phyloP scores from a whole-genome alignment of 2,329 filamentous ascomycete species.

The Sphaerulina musiva region DNA sequence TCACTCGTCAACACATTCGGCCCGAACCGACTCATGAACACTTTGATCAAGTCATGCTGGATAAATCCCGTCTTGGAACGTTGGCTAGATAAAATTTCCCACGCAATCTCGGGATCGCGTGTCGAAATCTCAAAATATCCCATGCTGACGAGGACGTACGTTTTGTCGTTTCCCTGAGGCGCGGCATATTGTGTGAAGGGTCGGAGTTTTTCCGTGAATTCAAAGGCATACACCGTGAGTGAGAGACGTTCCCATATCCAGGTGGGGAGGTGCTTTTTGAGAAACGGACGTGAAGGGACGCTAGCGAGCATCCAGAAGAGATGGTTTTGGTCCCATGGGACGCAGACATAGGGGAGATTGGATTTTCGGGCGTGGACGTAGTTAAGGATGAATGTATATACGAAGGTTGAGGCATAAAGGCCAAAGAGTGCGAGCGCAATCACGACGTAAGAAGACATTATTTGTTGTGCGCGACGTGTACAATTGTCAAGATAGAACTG shows the following conservation, averaged over 20 bases:
- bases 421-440: constrained; percentile 15
- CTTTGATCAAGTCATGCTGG: constrained; percentile 16
- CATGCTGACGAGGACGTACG: constrained; percentile 22
- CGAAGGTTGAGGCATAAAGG: constrained; percentile 17
- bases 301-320: constrained; percentile 26
- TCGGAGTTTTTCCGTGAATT: constrained; percentile 22
- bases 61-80: constrained; percentile 18
- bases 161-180: constrained; percentile 17
- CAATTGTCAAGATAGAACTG: too few relatives aligned
- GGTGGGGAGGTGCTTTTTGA: constrained; percentile 21
- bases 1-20: constrained; percentile 25
- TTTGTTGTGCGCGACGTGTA: neutral
- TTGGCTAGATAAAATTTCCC: constrained; percentile 21
- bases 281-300: constrained; percentile 19
- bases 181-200: constrained; percentile 17
- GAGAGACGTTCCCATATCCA: constrained; percentile 20
- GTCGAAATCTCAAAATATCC: constrained; percentile 25
- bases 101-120: constrained; percentile 22
- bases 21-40: constrained; percentile 26
- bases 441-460: constrained; percentile 21
- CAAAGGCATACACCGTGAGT: constrained; percentile 26
- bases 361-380: constrained; percentile 22
- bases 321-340: constrained; percentile 27
- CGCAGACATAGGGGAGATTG: constrained; percentile 23
- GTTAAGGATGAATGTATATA: constrained; percentile 25